These are phyloP conservation scores for Quercus alba DNA, from an alignment of 306 rosid genomes.

Conservation along the genomic window DNA sequence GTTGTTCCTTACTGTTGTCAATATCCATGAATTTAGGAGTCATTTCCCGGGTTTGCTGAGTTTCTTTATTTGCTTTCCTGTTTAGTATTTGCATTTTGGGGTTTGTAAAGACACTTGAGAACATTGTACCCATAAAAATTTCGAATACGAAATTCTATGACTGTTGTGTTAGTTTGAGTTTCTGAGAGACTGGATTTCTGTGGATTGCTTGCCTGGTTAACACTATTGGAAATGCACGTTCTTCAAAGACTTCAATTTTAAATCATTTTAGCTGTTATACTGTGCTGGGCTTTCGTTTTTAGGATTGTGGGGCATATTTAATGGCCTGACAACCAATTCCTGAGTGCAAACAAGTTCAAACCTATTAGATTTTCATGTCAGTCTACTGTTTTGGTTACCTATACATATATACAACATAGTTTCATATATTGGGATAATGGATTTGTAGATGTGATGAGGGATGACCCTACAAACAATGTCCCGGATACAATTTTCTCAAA, in stretches of 20 bases:
- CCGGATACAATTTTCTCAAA: slow-evolving; percentile 80
- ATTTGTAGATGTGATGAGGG: slow-evolving; percentile 78
- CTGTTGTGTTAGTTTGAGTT: not conserved
- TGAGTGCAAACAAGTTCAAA: not conserved
- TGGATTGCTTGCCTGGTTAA: not conserved
- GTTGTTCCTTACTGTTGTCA: not conserved
- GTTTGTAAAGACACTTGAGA: not conserved
- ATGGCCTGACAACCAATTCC: not conserved
- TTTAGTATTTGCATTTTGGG: not conserved
- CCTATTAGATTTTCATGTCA: not conserved
- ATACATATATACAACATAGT: not conserved
- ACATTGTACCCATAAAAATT: not conserved
- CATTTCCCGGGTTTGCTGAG: not conserved
- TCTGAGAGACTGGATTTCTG: not conserved
- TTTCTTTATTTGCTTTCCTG: not conserved
- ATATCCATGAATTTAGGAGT: not conserved
- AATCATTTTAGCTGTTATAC: not conserved
- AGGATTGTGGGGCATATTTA: not conserved
- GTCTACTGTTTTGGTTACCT: slow-evolving; percentile 4
- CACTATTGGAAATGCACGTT: not conserved
- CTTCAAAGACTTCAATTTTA: not conserved
- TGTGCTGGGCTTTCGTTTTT: not conserved
- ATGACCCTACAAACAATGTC: slow-evolving; percentile 91
- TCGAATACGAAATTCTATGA: not conserved
- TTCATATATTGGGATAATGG: slow-evolving; percentile 16